Evolutionary conservation across 805 yeast species (phyloP).

Genomic region (Citeromyces matritensis): DNA sequence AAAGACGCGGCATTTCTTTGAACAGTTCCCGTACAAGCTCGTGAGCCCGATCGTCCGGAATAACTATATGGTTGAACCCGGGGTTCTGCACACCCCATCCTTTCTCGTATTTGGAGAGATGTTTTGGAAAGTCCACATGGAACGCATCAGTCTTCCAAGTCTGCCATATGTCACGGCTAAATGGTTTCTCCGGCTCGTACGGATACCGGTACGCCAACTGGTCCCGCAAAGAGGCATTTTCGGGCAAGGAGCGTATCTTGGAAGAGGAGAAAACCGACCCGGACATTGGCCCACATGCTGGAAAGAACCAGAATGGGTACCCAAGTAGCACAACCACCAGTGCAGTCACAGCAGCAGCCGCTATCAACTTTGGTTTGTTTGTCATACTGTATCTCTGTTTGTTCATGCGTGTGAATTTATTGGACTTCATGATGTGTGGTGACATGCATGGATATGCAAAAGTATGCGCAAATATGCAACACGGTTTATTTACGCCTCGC

Average conservation of each 20-base stretch:
- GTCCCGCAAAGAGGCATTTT: constrained; percentile 20
- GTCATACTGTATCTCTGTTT: too few species aligned
- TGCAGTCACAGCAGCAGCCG: too few species aligned
- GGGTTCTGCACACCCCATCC: constrained; percentile 56
- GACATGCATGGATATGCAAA: too few species aligned
- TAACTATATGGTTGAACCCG: constrained; percentile 47
- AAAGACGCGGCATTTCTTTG: constrained; percentile 60
- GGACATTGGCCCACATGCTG: too few species aligned
- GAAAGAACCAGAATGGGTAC: too few species aligned
- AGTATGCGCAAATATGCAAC: too few species aligned
- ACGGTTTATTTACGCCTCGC: too few species aligned
- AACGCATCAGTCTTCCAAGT: constrained; percentile 69
- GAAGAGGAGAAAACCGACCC: too few species aligned
- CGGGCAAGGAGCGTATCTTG: constrained; percentile 4
- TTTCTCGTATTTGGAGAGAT: constrained; percentile 30
- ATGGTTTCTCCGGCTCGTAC: constrained; percentile 44
- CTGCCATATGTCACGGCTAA: constrained; percentile 85
- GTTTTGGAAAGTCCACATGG: constrained; percentile 40
- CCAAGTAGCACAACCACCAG: too few species aligned
- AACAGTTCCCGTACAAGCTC: constrained; percentile 45
- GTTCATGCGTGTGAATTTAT: too few species aligned
- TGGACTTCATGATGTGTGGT: too few species aligned
- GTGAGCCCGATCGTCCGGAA: constrained; percentile 45
- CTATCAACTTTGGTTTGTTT: too few species aligned
- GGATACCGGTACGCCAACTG: constrained; percentile 65